Evolutionary conservation across 2,329 filamentous ascomycete species (phyloP), one percentile per base, ranked within the genome.

Genomic region (Nemania abortiva): DNA sequence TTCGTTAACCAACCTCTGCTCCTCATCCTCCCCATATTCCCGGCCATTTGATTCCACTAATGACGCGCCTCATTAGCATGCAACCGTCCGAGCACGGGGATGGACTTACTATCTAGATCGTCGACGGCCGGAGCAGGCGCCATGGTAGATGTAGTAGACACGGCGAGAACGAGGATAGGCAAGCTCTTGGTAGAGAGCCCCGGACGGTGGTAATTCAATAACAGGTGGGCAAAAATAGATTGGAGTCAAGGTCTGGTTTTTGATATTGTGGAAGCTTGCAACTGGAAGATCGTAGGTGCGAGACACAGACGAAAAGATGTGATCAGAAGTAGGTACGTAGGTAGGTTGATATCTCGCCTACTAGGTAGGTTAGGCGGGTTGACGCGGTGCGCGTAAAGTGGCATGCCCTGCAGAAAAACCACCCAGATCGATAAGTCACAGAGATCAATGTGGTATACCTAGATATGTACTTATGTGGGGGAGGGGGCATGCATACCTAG

Each of bases 1-100:
- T 85, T 99, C 96, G 76, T 98, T 98, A 82, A 98, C 94, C 70
- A 97, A 86, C 82, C 97, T 94, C 82, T 97, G 92, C 78, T 93
- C 90, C 74, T 89, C 83, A 78, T 92, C 87, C 79, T 91, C 86
- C 68, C 92, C 90, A 62, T 93, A 92, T 67, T 94, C 91, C 70
- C 89, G 87, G 55, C 86, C 63, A 79, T 76, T 82, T 81, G 85
- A 82, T 45, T 83, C 82, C 75, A 84, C 85, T 85, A 31, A 54
- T n/a, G 55, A 64, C 74, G 63, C 13, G 20, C 27, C 31, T 5
- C 71, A 76, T 74, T 58, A 73, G 65, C 55, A 65, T 63, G 55
- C 24, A 39, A 37, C 15, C 65, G 39, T 58, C 47, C 27, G 15
- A 37, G 37, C 58, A 53, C 22, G 24, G 45, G 27, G 22, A 31